Evolutionary conservation across 495 filamentous ascomycete species (phyloP).

Genomic region (Sabuloglossum arenarium): DNA sequence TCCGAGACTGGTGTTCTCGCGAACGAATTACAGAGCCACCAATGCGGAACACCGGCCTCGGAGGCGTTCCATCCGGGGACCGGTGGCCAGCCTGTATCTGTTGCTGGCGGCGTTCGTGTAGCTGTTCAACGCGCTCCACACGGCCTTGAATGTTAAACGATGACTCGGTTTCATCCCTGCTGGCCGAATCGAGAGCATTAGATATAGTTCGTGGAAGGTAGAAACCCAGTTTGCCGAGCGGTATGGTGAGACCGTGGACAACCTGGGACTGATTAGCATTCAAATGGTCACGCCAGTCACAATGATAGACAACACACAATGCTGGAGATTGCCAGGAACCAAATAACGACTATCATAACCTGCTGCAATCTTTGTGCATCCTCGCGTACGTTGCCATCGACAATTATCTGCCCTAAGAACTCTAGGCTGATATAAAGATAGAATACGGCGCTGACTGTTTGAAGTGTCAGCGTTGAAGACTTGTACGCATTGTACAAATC

Average conservation of each 20-base stretch:
- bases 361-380: constrained; percentile 47
- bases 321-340: constrained; percentile 73
- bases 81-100: constrained; percentile 5
- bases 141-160: constrained; percentile 9
- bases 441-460: constrained; percentile 57
- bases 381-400: constrained; percentile 35
- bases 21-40: constrained; percentile 24
- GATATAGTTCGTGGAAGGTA: constrained; percentile 62
- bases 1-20: neutral
- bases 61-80: constrained; percentile 13
- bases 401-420: constrained; percentile 31
- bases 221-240: constrained; percentile 64
- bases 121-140: constrained; percentile 10
- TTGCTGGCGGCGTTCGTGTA: constrained; percentile 14
- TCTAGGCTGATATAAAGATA: constrained; percentile 66
- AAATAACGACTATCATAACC: constrained; percentile 48
- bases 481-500: neutral
- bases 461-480: neutral
- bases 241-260: constrained; percentile 72
- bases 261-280: constrained; percentile 25
- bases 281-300: constrained; percentile 1
- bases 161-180: neutral
- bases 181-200: constrained; percentile 21
- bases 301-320: constrained; percentile 37
- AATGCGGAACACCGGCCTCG: constrained; percentile 28